Evolutionary conservation across 345 rosid genomes (phyloP).

Genomic region (Brassica nigra): DNA sequence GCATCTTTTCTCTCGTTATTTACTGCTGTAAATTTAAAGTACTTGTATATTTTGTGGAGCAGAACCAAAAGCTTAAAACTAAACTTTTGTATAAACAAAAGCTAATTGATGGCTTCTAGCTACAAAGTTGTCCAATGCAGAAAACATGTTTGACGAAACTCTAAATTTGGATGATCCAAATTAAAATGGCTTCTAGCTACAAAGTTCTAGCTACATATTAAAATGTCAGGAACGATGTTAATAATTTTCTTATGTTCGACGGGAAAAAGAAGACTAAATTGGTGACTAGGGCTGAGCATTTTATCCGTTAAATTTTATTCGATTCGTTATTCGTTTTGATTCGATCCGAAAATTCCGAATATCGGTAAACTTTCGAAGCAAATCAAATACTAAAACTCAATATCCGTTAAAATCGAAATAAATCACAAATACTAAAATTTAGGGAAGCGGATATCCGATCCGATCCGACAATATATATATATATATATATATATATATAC

Average conservation of each 20-base stretch:
- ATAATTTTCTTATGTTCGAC: not conserved
- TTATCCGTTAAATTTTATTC: too few relatives aligned
- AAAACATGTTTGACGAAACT: not conserved
- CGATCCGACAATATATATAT: too few relatives aligned
- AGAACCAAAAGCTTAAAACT: not conserved
- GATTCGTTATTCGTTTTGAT: too few relatives aligned
- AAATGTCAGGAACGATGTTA: not conserved
- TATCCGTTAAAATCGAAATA: too few relatives aligned
- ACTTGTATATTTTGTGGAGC: not conserved
- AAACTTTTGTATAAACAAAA: not conserved
- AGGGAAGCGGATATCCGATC: too few relatives aligned
- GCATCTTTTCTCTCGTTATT: not conserved
- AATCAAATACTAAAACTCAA: too few relatives aligned
- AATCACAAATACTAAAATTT: too few relatives aligned
- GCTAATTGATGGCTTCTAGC: not conserved
- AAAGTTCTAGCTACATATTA: too few relatives aligned
- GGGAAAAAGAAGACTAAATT: not conserved
- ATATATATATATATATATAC: too few relatives aligned
- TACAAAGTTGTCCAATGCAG: not conserved
- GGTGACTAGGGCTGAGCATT: not conserved
- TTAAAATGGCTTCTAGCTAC: too few relatives aligned
- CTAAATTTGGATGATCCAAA: not conserved
- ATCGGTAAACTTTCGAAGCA: too few relatives aligned
- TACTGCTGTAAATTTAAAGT: not conserved
- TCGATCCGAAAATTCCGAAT: too few relatives aligned